Base-by-base conservation (phyloP, 805 yeast genomes). In the Metschnikowia amazonensis region DNA sequence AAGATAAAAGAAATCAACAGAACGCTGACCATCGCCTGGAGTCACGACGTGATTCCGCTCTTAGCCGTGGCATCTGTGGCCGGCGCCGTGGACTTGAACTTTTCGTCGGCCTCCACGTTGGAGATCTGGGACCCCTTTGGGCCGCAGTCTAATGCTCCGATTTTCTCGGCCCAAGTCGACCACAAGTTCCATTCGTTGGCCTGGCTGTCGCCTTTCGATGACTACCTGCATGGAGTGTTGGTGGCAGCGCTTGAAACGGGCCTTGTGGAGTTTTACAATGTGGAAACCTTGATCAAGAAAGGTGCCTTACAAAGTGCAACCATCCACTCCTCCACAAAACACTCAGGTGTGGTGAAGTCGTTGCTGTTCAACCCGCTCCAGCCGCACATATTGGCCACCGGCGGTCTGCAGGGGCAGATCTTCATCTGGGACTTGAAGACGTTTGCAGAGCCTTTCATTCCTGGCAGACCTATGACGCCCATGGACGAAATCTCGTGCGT, bases 21-120 rank as follows among this genome's bases (percentile, higher is more conserved):
- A 56, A 87, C 97, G 11, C 90, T 97, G 43, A 83, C 96, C n/a
- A 89, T 94, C 69, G 95, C 98, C 36, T 92, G 98, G 97, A 87
- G 96, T 37, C 79, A 82, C 53, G 86, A 80, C 55, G 64, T 74
- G 34, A 67, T 81, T 50, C 97, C 97, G 14, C 66, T 79, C 44
- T 63, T 94, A 53, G 97, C 89, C 18, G 80, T 96, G 1, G 99
- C 97, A 18, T 86, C 97, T 0, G 86, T 88, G n/a, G 90, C 98
- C 0, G 98, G 98, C 6, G 95, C 97, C 11, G 85, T 94, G 57
- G 97, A 89, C 62, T 86, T 86, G 35, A 82, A 84, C 61, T 90
- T 90, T 65, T 82, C 90, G 33, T 81, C 94, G 17, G 75, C 82
- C 24, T 81, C 97, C 1, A 66, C 77, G n/a, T 69, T 94, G 47